phyloP scores from a whole-genome alignment of 1,139 yeast genomes.

The Hyphopichia wangnamkhiaoensis region DNA sequence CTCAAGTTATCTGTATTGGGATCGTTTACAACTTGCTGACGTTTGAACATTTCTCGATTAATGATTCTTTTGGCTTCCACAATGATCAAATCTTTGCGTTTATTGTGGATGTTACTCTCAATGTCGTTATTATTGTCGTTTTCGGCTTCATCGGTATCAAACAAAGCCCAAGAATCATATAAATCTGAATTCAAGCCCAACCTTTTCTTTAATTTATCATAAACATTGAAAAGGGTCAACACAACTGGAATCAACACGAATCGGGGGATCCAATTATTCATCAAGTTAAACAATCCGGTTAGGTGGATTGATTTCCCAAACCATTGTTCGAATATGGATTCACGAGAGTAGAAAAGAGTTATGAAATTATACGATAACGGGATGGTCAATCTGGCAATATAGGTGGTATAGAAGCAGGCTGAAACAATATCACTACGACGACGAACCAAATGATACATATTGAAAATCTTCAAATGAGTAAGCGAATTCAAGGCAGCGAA shows the following conservation, averaged over 20 bases:
- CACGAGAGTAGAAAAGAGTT: slow-evolving; percentile 56
- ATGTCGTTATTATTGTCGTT: slow-evolving; percentile 13
- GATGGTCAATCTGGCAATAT: slow-evolving; percentile 78
- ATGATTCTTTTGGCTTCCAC: slow-evolving; percentile 47
- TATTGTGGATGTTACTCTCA: slow-evolving; percentile 18
- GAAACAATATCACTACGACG: slow-evolving; percentile 74
- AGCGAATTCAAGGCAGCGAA: slow-evolving; percentile 64
- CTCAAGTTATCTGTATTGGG: slow-evolving; percentile 16
- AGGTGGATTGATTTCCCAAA: slow-evolving; percentile 74
- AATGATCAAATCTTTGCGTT: slow-evolving; percentile 38
- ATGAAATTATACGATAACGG: slow-evolving; percentile 81
- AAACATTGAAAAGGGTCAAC: slow-evolving; percentile 66
- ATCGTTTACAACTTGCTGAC: slow-evolving; percentile 15
- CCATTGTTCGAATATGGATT: slow-evolving; percentile 55
- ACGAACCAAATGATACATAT: slow-evolving; percentile 71
- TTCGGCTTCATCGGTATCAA: slow-evolving; percentile 36
- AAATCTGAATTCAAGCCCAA: slow-evolving; percentile 49
- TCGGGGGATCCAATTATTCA: slow-evolving; percentile 77
- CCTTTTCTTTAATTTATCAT: slow-evolving; percentile 58
- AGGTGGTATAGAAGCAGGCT: slow-evolving; percentile 75
- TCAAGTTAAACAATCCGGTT: slow-evolving; percentile 70
- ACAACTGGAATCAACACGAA: slow-evolving; percentile 67
- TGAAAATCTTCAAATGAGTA: slow-evolving; percentile 68
- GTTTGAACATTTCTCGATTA: slow-evolving; percentile 33
- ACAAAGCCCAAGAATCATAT: slow-evolving; percentile 56